A percentile compares a stretch with the other conserved stretches of the same genome.
Conservation (phyloP, 108 stramenopile genomes). For the Asterionellopsis glacialis region DNA sequence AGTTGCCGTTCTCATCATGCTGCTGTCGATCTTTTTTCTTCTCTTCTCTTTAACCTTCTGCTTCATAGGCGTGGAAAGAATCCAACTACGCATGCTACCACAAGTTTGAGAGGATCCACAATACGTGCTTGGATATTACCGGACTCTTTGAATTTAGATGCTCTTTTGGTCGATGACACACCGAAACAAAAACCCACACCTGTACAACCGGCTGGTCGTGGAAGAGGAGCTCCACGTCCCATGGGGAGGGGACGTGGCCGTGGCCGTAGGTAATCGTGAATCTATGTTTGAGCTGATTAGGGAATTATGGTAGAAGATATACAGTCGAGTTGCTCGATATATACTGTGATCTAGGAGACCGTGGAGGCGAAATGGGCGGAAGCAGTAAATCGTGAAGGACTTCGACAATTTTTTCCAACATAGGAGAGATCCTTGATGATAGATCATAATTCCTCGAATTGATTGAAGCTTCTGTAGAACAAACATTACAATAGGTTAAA, state of each 20-base stretch:
- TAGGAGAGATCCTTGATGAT: not conserved
- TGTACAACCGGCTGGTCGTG: slow-evolving; percentile 29
- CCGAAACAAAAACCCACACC: slow-evolving; percentile 66
- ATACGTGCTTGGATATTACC: slow-evolving; percentile 94
- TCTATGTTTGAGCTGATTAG: not conserved
- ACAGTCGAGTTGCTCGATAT: not conserved
- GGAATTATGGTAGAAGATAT: not conserved
- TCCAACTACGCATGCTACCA: slow-evolving; percentile 86
- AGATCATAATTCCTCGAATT: not conserved
- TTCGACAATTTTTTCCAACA: not conserved
- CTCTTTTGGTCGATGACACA: slow-evolving; percentile 93
- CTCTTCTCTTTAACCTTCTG: not conserved
- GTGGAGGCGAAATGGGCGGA: no score
- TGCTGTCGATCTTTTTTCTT: not conserved
- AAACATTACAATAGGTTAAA: not conserved
- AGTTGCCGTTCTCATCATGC: not conserved
- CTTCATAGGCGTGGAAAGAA: slow-evolving; percentile 76
- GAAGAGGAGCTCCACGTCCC: slow-evolving; percentile 32
- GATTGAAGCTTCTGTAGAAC: not conserved
- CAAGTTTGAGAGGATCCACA: slow-evolving; percentile 92
- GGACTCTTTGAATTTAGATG: slow-evolving; percentile 96
- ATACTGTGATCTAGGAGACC: not conserved
- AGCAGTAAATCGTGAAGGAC: not conserved
- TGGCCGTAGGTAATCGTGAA: slow-evolving; percentile 34
- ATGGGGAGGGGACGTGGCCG: slow-evolving; percentile 54